Percentiles rank a stretch among this genome's conserved stretches.
Evolutionary conservation across 352 stramenopile species (phyloP).

Genomic region (Phytopythium aichiense): DNA sequence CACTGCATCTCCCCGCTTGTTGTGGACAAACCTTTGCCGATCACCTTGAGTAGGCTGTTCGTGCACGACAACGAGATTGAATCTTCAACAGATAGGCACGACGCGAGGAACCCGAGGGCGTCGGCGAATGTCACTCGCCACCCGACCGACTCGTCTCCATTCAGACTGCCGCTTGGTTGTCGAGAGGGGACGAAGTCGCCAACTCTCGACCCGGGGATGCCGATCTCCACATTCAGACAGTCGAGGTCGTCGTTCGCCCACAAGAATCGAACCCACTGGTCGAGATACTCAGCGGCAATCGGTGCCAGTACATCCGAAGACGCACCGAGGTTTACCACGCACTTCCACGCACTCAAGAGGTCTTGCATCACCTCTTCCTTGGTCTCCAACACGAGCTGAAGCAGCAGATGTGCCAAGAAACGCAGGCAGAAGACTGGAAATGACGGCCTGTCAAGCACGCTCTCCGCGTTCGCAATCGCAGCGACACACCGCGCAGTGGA

Average conservation of each 20-base stretch:
- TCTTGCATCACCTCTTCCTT: slow-evolving; percentile 20
- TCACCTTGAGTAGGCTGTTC: slow-evolving; percentile 15
- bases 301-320: slow-evolving; percentile 17
- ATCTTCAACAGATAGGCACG: slow-evolving; percentile 22
- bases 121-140: slow-evolving; percentile 57
- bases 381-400: slow-evolving; percentile 56
- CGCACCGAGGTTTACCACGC: slow-evolving; percentile 22
- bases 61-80: not conserved
- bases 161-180: not conserved
- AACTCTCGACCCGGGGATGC: not conserved
- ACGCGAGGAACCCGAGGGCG: slow-evolving; percentile 39
- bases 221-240: slow-evolving; percentile 23
- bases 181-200: not conserved
- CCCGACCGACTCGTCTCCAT: not conserved
- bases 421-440: slow-evolving; percentile 18
- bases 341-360: slow-evolving; percentile 41
- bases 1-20: slow-evolving; percentile 56
- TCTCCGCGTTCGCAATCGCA: slow-evolving; percentile 14
- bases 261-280: slow-evolving; percentile 42
- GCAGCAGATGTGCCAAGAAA: slow-evolving; percentile 52
- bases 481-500: slow-evolving; percentile 45
- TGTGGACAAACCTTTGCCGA: slow-evolving; percentile 27
- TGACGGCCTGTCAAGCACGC: slow-evolving; percentile 12
- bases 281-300: slow-evolving; percentile 15
- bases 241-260: slow-evolving; percentile 38